Evolutionary conservation across 129 eudicot genomes (phyloP).

Genomic region (Arctium lappa): DNA sequence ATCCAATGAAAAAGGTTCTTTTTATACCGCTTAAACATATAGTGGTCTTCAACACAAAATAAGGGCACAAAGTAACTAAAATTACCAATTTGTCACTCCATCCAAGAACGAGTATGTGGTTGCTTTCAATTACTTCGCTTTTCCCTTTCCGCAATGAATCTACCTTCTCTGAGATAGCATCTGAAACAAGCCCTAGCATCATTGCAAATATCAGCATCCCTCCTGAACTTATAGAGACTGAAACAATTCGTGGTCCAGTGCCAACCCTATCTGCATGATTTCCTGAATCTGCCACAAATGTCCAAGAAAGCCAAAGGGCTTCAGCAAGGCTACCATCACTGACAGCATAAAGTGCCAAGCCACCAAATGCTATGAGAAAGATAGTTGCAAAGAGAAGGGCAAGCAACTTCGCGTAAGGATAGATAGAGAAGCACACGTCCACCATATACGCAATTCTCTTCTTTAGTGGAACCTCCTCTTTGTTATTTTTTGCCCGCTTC

Average conservation of each 20-base stretch:
- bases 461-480: constrained; percentile 91
- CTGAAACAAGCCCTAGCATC: constrained; percentile 99
- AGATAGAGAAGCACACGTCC: constrained; percentile 91
- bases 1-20: no score
- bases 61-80: constrained; percentile 9
- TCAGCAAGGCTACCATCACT: constrained; percentile 81
- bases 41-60: background rate
- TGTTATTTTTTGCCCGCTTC: constrained; percentile 39
- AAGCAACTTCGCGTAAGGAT: constrained; percentile 94
- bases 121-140: constrained; percentile 94
- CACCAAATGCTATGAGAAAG: constrained; percentile 96
- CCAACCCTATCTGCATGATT: constrained; percentile 98
- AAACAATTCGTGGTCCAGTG: constrained; percentile 85
- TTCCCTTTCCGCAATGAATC: constrained; percentile 95
- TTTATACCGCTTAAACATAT: background rate
- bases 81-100: constrained; percentile 97
- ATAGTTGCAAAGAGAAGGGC: constrained; percentile 95
- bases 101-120: constrained; percentile 95
- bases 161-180: constrained; percentile 97
- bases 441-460: constrained; percentile 89
- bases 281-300: constrained; percentile 96
- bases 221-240: constrained; percentile 90
- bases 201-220: constrained; percentile 99
- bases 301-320: constrained; percentile 97
- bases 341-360: constrained; percentile 88